A percentile compares a stretch with the other conserved stretches of the same genome.
Evolutionary conservation across 805 yeast genomes (phyloP).

Genomic region (Komagataella populi): DNA sequence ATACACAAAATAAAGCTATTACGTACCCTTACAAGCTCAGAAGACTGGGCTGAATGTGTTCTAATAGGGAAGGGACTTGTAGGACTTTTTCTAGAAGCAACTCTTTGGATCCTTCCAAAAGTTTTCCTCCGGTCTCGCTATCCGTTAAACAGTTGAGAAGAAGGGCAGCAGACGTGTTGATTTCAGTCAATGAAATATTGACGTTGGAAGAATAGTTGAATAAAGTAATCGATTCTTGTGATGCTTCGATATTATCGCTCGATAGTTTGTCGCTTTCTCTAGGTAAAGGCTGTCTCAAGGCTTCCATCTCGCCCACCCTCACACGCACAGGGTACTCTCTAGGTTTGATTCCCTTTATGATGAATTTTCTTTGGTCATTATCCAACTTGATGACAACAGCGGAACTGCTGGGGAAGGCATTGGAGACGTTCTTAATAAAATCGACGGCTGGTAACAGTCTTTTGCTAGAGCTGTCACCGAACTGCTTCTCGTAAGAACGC

Average conservation of each 20-base stretch:
- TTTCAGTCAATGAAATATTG: conserved; percentile 21
- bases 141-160: conserved; percentile 21
- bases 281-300: conserved; percentile 11
- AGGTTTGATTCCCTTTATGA: conserved; percentile 91
- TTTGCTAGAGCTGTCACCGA: conserved; percentile 36
- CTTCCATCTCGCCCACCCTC: conserved; percentile 29
- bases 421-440: conserved; percentile 85
- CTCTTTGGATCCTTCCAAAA: conserved; percentile 17
- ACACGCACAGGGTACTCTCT: conserved; percentile 43
- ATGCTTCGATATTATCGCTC: conserved; percentile 7
- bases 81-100: conserved; percentile 17
- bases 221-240: conserved; percentile 15
- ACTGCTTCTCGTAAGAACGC: conserved; percentile 88
- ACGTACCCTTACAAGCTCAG: conserved; percentile 12
- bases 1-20: not conserved
- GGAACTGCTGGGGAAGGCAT: conserved; percentile 75
- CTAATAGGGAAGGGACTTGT: conserved; percentile 16
- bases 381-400: conserved; percentile 81
- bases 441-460: conserved; percentile 88
- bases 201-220: conserved; percentile 19
- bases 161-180: conserved; percentile 22
- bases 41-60: conserved; percentile 11
- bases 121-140: conserved; percentile 17
- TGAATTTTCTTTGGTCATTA: conserved; percentile 62
- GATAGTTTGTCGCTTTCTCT: conserved; percentile 5